These are phyloP conservation scores for Ananas comosus DNA, from an alignment of 176 grass and related monocot genomes.

Conservation along the genomic window DNA sequence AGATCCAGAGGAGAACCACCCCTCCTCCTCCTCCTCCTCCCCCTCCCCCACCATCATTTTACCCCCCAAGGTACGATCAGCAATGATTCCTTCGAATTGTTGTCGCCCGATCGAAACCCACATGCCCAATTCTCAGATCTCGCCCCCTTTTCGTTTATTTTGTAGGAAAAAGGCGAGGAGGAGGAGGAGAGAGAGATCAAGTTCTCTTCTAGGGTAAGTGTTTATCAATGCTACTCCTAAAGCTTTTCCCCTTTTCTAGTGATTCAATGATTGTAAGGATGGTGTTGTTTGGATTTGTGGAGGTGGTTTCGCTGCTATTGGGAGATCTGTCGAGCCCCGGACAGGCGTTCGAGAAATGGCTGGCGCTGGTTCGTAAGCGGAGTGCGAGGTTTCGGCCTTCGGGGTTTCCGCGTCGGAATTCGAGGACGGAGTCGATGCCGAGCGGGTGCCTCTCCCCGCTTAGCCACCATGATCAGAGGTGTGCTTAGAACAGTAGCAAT, in stretches of 20 bases:
- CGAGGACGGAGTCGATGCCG: constrained; percentile 61
- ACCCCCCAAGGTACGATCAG: constrained; percentile 21
- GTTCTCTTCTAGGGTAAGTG: not conserved
- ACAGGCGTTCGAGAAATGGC: constrained; percentile 77
- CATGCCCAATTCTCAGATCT: not conserved
- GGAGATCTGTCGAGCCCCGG: constrained; percentile 43
- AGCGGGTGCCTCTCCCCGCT: constrained; percentile 50
- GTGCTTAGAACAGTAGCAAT: not conserved
- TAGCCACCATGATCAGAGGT: constrained; percentile 44
- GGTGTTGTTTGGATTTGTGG: constrained; percentile 1
- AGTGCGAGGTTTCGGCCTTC: constrained; percentile 62
- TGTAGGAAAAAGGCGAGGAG: constrained; percentile 8
- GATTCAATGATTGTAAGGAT: not conserved
- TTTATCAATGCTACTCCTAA: not conserved
- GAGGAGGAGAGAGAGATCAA: constrained; percentile 11
- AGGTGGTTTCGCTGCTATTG: constrained; percentile 80
- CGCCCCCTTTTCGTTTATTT: not conserved
- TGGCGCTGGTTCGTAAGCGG: constrained; percentile 66
- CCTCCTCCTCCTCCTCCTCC: constrained; percentile 18
- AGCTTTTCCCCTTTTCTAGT: not conserved
- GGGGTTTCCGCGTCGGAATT: constrained; percentile 51
- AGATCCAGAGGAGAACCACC: constrained; percentile 20
- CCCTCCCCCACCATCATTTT: constrained; percentile 9
- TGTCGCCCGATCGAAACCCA: not conserved
- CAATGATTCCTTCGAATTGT: constrained; percentile 1